Base-by-base conservation (phyloP, 352 stramenopile species). In the Globisporangium carolinianum region DNA sequence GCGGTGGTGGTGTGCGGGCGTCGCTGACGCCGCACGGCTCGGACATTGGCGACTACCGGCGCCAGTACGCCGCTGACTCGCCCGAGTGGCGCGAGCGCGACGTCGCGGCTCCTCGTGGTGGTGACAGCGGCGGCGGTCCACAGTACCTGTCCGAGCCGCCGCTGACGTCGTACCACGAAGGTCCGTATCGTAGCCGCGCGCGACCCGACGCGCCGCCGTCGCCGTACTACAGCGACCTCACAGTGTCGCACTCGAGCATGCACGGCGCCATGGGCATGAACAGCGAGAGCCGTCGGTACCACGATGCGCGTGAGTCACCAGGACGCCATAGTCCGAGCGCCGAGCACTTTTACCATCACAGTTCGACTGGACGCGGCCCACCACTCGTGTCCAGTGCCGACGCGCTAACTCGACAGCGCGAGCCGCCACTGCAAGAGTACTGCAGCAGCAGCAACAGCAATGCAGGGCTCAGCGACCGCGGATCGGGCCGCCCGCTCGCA, bases 61-160 rank as follows among this genome's bases (percentile, higher is more conserved):
- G 55, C 1, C 66, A 66, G 18, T 80, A 75, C 61, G 60, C 48
- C 6, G 24, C 24, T 32, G 24, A 32, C 24, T 68, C 68, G 7
- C 68, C 70, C 12, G 61, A 56, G n/a, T 80, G 75, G 75, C 60
- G 64, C 32, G 68, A 82, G 43, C 65, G 62, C 39, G 65, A 61
- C 0, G 58, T 69, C 24, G 15, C 55, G 14, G 24, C 17, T 14
- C 9, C n/a, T 32, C 24, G 39, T 43, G 7, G 39, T 12, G 11
- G 7, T 8, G 39, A 24, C 57, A 42, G 37, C 49, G 48, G 11
- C 24, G 58, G 35, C 6, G 36, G 43, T 17, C 35, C 36, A 8
- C 32, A 24, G 5, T 53, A 53, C 49, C 43, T 50, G 18, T 48
- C 50, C 0, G 50, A 38, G 3, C 50, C 35, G 9, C 11, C 57